These are phyloP conservation scores for Aspergillus vadensis DNA, from an alignment of 2,329 filamentous ascomycete genomes.

Conservation along the genomic window DNA sequence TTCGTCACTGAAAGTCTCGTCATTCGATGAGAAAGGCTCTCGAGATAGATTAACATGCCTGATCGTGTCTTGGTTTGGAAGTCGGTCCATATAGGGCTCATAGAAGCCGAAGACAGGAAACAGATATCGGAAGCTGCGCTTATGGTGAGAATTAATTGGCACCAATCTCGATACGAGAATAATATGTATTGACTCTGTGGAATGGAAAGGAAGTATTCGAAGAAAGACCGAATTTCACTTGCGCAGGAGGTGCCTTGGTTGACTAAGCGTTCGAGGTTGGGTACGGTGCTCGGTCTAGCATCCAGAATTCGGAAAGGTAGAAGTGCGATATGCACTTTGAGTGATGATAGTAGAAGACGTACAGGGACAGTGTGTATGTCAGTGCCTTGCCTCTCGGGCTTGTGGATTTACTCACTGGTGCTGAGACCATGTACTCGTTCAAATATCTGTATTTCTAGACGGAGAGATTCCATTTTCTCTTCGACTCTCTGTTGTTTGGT, in stretches of 20 bases:
- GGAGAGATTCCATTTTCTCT: not conserved
- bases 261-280: not conserved
- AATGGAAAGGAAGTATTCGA: slow-evolving; percentile 1
- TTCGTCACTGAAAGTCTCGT: not conserved
- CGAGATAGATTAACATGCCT: not conserved
- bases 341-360: not conserved
- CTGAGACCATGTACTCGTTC: not conserved
- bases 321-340: not conserved
- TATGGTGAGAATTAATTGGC: not conserved
- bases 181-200: not conserved
- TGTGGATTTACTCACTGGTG: not conserved
- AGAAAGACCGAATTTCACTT: not conserved
- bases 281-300: not conserved
- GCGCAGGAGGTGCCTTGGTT: not conserved
- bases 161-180: not conserved
- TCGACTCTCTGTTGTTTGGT: not conserved
- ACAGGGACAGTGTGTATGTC: not conserved
- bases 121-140: not conserved
- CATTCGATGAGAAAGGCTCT: not conserved
- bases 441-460: not conserved
- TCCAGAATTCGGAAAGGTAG: not conserved
- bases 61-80: not conserved
- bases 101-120: not conserved
- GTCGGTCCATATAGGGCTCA: not conserved
- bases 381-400: not conserved